These are phyloP conservation scores for Penicillium pancosmium DNA, from an alignment of 495 filamentous ascomycete species.

Conservation along the genomic window DNA sequence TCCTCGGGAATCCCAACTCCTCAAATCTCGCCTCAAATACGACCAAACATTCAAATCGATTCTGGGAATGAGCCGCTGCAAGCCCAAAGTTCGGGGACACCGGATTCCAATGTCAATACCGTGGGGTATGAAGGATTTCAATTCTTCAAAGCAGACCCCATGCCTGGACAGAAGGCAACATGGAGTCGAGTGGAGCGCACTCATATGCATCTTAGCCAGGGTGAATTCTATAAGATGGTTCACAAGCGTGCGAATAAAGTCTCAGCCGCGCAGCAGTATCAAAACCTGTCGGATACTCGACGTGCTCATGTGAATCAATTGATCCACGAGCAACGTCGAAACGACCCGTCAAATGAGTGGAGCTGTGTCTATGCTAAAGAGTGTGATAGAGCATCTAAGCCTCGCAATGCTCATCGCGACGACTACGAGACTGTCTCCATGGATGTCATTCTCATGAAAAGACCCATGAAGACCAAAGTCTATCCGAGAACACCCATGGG, in stretches of 20 bases:
- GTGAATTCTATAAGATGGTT: constrained; percentile 32
- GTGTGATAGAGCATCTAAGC: constrained; percentile 25
- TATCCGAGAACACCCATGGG: constrained; percentile 22
- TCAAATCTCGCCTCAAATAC: constrained; percentile 4
- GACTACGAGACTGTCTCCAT: constrained; percentile 40
- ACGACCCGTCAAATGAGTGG: constrained; percentile 36
- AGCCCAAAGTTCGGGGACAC: background rate
- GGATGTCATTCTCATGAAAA: constrained; percentile 42
- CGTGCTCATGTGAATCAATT: constrained; percentile 39
- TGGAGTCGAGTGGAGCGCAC: constrained; percentile 37
- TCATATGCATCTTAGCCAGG: constrained; percentile 33
- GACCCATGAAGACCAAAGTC: constrained; percentile 18
- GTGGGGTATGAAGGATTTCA: constrained; percentile 36
- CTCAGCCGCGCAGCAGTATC: constrained; percentile 35
- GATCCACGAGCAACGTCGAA: constrained; percentile 32
- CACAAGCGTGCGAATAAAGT: constrained; percentile 34
- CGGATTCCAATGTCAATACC: background rate
- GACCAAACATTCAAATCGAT: background rate
- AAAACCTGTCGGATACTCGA: constrained; percentile 27
- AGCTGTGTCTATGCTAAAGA: constrained; percentile 42
- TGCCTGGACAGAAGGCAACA: constrained; percentile 29
- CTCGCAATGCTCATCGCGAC: constrained; percentile 30
- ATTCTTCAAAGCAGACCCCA: constrained; percentile 38
- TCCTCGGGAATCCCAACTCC: constrained; percentile 1
- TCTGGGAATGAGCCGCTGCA: constrained; percentile 7